Conservation (phyloP, 2,329 filamentous ascomycete species). For the Cladosporium oxysporum region DNA sequence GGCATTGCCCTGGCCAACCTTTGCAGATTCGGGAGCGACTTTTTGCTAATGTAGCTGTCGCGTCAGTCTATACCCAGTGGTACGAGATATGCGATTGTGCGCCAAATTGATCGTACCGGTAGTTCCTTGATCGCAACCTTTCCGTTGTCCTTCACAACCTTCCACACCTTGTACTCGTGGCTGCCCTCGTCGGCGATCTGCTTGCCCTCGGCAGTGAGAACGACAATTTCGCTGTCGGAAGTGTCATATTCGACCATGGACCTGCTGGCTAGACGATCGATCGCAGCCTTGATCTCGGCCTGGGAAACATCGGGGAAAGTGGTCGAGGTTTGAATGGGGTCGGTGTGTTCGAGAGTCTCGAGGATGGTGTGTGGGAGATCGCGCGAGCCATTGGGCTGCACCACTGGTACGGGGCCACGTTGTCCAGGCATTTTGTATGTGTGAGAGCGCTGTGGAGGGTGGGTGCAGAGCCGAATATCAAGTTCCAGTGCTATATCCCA, state of each 20-base stretch:
- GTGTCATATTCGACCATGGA: slow-evolving; percentile 87
- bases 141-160: slow-evolving; percentile 48
- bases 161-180: slow-evolving; percentile 55
- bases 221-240: slow-evolving; percentile 73
- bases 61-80: not conserved
- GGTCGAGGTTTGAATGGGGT: slow-evolving; percentile 34
- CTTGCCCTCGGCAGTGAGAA: slow-evolving; percentile 78
- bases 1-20: slow-evolving; percentile 90
- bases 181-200: slow-evolving; percentile 61
- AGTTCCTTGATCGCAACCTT: slow-evolving; percentile 51
- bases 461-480: not conserved
- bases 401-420: slow-evolving; percentile 51
- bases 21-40: slow-evolving; percentile 74
- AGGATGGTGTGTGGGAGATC: slow-evolving; percentile 77
- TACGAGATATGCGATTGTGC: not conserved
- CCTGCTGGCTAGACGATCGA: slow-evolving; percentile 81
- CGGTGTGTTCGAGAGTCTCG: slow-evolving; percentile 59
- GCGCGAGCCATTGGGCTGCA: slow-evolving; percentile 39
- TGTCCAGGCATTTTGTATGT: slow-evolving; percentile 44
- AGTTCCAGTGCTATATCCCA: not conserved
- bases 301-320: slow-evolving; percentile 39
- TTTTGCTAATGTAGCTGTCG: slow-evolving; percentile 46
- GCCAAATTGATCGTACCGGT: slow-evolving; percentile 37
- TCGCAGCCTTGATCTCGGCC: slow-evolving; percentile 72
- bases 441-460: not conserved